Base-by-base conservation (phyloP, 441 rosid species). In the Geranium incanum region DNA sequence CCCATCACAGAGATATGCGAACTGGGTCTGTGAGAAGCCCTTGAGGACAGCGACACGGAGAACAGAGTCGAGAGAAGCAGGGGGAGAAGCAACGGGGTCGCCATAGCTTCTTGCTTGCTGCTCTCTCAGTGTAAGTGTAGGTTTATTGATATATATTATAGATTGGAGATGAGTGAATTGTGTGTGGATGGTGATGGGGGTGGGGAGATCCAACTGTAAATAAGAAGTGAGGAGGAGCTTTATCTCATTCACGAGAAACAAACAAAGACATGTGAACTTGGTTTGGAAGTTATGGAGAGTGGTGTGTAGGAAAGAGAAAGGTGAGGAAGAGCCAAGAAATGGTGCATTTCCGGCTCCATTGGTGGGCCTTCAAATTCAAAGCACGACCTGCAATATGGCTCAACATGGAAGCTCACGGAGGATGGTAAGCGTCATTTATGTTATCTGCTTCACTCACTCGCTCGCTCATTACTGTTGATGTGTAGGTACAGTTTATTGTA, bases 1-100 rank as follows among this genome's bases (percentile, higher is more conserved):
- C 99, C 99, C 91, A 90, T 85, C 3, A 95, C 88, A 15, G 86
- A 81, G 78, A 90, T 83, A 64, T 86, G 86, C 12, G 94, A 86
- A 70, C 66, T 66, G 68, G 67, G 66, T 69, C 75, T 78, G 8
- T 72, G 4, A 9, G 86, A 77, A 39, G 69, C 72, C 78, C 70
- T 83, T 45, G 74, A 76, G 73, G 86, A 81, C 0, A 72, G 38
- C 18, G 89, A 75, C 66, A 21, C 73, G 63, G 77, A 43, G 48
- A 84, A 77, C 71, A 84, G 68, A 73, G 65, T 72, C 1, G 84
- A 81, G 66, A 83, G 72, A 65, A 85, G 13, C 52, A 80, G 69
- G 78, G 84, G 68, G 13, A 8, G 52, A 0, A 45, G 12, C 52
- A 45, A 45, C 33, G 33, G 33, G 33, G 33, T 28, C 12, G 52